phyloP scores from a whole-genome alignment of 1,139 yeast genomes.

The Zygotorulaspora mrakii region DNA sequence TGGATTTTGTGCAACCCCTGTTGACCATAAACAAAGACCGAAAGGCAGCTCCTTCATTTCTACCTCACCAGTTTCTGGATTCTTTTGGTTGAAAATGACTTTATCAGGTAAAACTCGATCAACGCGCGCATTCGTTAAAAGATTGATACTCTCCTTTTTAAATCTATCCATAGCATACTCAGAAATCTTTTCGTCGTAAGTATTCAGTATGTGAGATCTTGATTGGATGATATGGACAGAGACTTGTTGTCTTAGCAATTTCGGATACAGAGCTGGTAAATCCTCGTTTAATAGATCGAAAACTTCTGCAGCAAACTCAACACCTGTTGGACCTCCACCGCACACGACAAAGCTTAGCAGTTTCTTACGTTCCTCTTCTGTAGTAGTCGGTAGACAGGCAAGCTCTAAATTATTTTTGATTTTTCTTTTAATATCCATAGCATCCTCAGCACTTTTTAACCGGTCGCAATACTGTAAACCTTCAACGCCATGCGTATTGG shows the following conservation, averaged over 20 bases:
- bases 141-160: constrained; percentile 54
- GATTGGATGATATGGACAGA: constrained; percentile 64
- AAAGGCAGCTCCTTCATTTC: constrained; percentile 50
- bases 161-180: constrained; percentile 60
- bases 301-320: constrained; percentile 64
- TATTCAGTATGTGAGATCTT: constrained; percentile 58
- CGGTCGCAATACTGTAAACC: constrained; percentile 57
- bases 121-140: constrained; percentile 58
- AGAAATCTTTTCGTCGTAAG: constrained; percentile 58
- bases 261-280: constrained; percentile 50
- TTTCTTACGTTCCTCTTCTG: constrained; percentile 55
- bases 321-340: constrained; percentile 74
- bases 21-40: constrained; percentile 65
- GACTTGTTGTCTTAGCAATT: constrained; percentile 53
- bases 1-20: constrained; percentile 61
- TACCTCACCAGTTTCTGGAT: constrained; percentile 39
- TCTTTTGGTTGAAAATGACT: constrained; percentile 50
- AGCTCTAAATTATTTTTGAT: constrained; percentile 52
- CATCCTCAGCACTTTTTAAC: constrained; percentile 63
- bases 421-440: constrained; percentile 51
- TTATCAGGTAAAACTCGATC: constrained; percentile 50
- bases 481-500: constrained; percentile 63
- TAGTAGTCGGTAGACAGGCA: constrained; percentile 59
- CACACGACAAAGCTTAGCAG: constrained; percentile 60
- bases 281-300: constrained; percentile 60